phyloP scores from a whole-genome alignment of 345 rosid species.

The Gossypium rotundifolium region DNA sequence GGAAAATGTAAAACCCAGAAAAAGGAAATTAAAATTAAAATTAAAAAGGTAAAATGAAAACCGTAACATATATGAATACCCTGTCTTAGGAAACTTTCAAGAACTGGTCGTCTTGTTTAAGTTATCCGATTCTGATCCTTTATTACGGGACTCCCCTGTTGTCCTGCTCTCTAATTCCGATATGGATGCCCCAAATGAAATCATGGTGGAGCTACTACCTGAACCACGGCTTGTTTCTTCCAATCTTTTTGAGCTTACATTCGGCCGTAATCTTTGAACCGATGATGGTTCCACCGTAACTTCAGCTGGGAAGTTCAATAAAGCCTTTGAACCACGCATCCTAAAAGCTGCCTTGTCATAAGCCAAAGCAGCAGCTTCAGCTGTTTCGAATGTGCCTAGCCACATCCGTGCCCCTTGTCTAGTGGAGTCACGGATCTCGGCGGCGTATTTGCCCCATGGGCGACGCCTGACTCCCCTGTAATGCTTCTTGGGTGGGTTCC shows the following conservation, averaged over 20 bases:
- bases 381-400: constrained; percentile 59
- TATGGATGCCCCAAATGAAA: not conserved
- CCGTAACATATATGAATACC: no score
- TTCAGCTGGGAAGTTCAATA: constrained; percentile 53
- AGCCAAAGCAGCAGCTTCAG: constrained; percentile 61
- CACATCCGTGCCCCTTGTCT: constrained; percentile 46
- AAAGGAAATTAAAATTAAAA: no score
- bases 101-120: not conserved
- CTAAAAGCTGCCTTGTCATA: constrained; percentile 54
- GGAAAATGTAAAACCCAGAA: not conserved
- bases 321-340: constrained; percentile 64
- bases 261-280: not conserved
- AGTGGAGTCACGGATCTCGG: constrained; percentile 54
- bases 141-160: constrained; percentile 8
- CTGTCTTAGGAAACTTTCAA: not conserved
- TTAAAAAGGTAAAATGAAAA: no score
- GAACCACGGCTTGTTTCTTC: constrained; percentile 8
- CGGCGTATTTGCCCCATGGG: constrained; percentile 70
- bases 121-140: not conserved
- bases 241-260: not conserved
- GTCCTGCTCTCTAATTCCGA: constrained; percentile 22
- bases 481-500: constrained; percentile 37
- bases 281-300: constrained; percentile 19
- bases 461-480: constrained; percentile 62
- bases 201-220: constrained; percentile 11